Base-by-base conservation (phyloP, 2,329 filamentous ascomycete species). In the Aspergillus vadensis region DNA sequence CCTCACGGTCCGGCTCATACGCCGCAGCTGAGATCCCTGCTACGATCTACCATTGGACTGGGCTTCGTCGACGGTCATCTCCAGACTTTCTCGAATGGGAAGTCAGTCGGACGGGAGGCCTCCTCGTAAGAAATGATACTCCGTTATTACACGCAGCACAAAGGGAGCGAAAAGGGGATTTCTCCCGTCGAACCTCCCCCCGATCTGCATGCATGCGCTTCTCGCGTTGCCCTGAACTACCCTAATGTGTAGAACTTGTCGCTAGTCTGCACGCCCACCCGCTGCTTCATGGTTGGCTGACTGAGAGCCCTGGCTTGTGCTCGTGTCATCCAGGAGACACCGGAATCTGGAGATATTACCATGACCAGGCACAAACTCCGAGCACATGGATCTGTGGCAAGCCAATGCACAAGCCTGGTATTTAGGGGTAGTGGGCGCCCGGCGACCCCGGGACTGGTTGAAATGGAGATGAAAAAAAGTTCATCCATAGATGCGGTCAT, bases 31-130 rank as follows among this genome's bases (percentile, higher is more conserved):
- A 75, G 65, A 76, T 72, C 69, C 74, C 71, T 72, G 74, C 63
- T 76, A 61, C 62, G 73, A 74, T 71, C 73, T 66, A 62, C 71
- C 56, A 77, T 77, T 77, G 75, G 75, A 71, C 72, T 69, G 69
- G 68, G 64, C 66, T 70, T 68, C 60, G 68, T 67, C 64, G 69
- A 69, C 68, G 62, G 67, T 68, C 66, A 66, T 73, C 63, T 69
- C 66, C 63, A 72, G 69, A 72, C 66, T 73, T 74, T 72, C 68
- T 63, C 59, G 66, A 71, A 69, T 25, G 52, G 60, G 62, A 64
- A 69, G 68, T 66, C 63, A 63, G 60, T 61, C 56, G 58, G 64
- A 64, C 30, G 30, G 41, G 17, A 44, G 41, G 52, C n/a, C 54
- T 55, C 39, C 62, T 63, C 62, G 66, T 68, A 68, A 68, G 62